Evolutionary conservation across 2,329 filamentous ascomycete species (phyloP).

Genomic region (Pyrenochaeta sp.): DNA sequence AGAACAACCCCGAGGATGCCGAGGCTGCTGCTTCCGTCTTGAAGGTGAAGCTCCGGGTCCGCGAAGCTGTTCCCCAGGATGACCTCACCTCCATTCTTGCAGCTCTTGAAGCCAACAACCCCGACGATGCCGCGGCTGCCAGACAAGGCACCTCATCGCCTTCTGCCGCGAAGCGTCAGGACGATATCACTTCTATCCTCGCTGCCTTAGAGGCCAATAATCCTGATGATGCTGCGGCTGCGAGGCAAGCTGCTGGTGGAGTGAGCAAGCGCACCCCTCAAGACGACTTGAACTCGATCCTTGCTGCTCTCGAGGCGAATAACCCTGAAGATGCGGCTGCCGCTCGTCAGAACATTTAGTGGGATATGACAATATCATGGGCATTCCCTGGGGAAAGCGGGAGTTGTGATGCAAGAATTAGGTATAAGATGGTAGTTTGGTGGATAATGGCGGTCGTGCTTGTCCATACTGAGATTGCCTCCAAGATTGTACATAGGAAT

Average conservation of each 20-base stretch:
- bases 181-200: constrained; percentile 27
- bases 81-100: constrained; percentile 30
- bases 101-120: constrained; percentile 31
- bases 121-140: constrained; percentile 33
- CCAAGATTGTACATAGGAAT: too few species aligned
- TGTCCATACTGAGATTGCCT: too few species aligned
- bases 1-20: constrained; percentile 38
- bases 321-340: constrained; percentile 28
- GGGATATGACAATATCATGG: too few species aligned
- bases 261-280: too few species aligned
- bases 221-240: constrained; percentile 31
- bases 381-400: too few species aligned
- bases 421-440: too few species aligned
- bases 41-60: constrained; percentile 33
- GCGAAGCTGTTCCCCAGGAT: constrained; percentile 24
- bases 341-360: constrained; percentile 11
- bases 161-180: constrained; percentile 12
- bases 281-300: constrained; percentile 25
- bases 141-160: constrained; percentile 10
- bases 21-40: constrained; percentile 32
- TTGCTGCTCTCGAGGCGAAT: constrained; percentile 22
- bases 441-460: too few species aligned
- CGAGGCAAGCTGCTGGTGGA: constrained; percentile 3
- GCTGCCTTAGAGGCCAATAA: constrained; percentile 26
- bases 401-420: too few species aligned